Base-by-base conservation (phyloP, 179 eudicot species). In the Spinacia oleracea region DNA sequence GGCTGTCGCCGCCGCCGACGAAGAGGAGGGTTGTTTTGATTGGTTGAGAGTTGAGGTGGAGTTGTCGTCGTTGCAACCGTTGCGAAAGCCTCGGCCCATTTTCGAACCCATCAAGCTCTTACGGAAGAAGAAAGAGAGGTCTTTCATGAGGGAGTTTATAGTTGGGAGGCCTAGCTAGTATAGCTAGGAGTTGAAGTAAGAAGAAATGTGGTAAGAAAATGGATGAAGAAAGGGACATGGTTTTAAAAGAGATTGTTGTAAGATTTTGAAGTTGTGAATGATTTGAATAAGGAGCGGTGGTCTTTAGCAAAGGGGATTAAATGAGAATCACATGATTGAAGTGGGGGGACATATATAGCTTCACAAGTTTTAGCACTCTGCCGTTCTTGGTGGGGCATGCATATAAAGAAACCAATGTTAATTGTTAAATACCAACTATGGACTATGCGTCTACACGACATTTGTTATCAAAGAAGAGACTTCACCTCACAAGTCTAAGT, bases 21-120 rank as follows among this genome's bases (percentile, higher is more conserved):
- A n/a, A 40, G n/a, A 15, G 23, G 66, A 32, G 34, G 29, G 8
- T 66, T 43, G 55, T 73, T 75, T 83, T n/a, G n/a, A n/a, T 59
- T 91, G 93, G 80, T 88, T 79, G 63, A 90, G 90, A n/a, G 87
- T 93, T 0, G 97, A 91, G 35, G 95, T 95, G 0, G 97, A 93
- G 74, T 74, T 69, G 10, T 91, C 86, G 27, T 87, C 88, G 32
- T 85, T 89, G 83, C 97, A 93, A 45, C 84, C 79, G 83, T 84
- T 85, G 40, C 80, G 84, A 79, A 89, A 87, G 66, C 97, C 87
- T 83, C 85, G 86, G 74, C 83, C 85, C 89, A 93, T 86, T 75
- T 89, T 93, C 14, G 90, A 78, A 25, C 90, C 90, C 68, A 91
- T 73, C 20, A 83, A 82, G 85, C 87, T 93, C 83, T 91, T 91